phyloP scores from a whole-genome alignment of 169 alveolate species.

The Cryptosporidium sp. region DNA sequence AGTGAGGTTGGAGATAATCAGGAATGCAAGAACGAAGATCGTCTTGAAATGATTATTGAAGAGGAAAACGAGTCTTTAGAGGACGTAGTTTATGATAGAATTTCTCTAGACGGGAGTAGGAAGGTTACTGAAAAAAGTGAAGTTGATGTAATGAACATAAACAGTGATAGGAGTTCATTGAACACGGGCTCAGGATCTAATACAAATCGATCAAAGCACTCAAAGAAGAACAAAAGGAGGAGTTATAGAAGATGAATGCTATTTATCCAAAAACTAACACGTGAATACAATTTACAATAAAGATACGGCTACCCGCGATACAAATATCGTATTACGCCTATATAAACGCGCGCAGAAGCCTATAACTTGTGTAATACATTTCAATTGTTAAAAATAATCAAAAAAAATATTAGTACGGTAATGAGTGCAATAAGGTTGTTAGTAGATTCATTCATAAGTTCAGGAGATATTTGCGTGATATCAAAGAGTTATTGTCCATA shows the following conservation, averaged over 20 bases:
- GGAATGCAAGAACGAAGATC: background rate
- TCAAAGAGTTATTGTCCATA: constrained; percentile 45
- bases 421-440: constrained; percentile 12
- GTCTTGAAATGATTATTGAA: constrained; percentile 26
- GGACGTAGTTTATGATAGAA: background rate
- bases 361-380: too few relatives aligned
- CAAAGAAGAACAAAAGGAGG: constrained; percentile 34
- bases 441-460: constrained; percentile 34
- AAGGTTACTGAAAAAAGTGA: constrained; percentile 1
- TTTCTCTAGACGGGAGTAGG: background rate
- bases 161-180: constrained; percentile 23
- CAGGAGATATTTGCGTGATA: constrained; percentile 28
- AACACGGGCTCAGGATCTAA: background rate
- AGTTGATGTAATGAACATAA: background rate
- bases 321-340: background rate
- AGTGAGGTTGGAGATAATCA: constrained; percentile 27
- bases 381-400: background rate
- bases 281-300: background rate
- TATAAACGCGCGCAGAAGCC: too few relatives aligned
- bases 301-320: background rate
- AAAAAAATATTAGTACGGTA: background rate
- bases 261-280: background rate
- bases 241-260: constrained; percentile 7
- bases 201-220: constrained; percentile 30
- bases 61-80: background rate